phyloP scores from a whole-genome alignment of 192 early-diverging fungal genomes.

The Jimgerdemannia lactiflua region DNA sequence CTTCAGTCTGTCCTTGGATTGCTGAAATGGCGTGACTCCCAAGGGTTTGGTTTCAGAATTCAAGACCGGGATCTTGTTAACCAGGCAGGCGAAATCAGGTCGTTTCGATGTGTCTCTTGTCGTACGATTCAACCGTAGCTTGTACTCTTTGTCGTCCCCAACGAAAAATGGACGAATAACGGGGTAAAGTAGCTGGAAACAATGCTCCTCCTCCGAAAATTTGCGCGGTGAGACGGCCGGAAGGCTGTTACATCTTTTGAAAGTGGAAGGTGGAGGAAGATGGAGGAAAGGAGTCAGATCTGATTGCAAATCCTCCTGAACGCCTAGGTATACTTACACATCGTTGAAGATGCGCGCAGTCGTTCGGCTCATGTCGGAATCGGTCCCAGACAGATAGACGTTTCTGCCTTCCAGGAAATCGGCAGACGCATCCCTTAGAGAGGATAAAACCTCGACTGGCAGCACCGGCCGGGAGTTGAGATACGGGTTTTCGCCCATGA shows the following conservation, averaged over 20 bases:
- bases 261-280: background rate
- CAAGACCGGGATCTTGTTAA: background rate
- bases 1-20: background rate
- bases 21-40: background rate
- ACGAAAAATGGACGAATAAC: slow-evolving; percentile 16
- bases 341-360: slow-evolving; percentile 9
- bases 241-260: slow-evolving; percentile 2
- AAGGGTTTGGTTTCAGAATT: background rate
- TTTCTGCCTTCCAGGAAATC: slow-evolving; percentile 6
- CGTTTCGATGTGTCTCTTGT: background rate
- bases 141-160: slow-evolving; percentile 8
- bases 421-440: slow-evolving; percentile 1
- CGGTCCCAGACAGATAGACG: slow-evolving; percentile 9
- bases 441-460: slow-evolving; percentile 3
- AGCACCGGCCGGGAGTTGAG: background rate
- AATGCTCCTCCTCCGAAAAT: slow-evolving; percentile 2
- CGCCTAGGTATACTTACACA: slow-evolving; percentile 5
- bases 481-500: slow-evolving; percentile 11
- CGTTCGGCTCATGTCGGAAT: slow-evolving; percentile 10
- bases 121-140: slow-evolving; percentile 2
- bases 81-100: background rate
- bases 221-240: slow-evolving; percentile 6
- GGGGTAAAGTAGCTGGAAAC: background rate
- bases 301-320: background rate
- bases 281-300: background rate